Evolutionary conservation across 108 stramenopile genomes (phyloP).

Genomic region (Fistulifera pelliculosa): DNA sequence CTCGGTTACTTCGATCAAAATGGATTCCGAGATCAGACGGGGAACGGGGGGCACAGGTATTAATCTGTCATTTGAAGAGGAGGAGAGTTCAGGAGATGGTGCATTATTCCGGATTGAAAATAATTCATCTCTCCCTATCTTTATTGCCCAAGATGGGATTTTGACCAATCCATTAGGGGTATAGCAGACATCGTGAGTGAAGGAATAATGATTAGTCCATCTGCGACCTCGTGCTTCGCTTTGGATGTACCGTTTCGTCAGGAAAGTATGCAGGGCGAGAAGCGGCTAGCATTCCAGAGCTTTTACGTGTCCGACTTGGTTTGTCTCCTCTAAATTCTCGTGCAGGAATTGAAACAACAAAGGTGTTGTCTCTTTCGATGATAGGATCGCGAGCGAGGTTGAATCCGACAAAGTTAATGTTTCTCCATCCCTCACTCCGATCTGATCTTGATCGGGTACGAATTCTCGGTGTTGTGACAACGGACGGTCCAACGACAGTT

Average conservation of each 20-base stretch:
- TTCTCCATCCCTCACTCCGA: slow-evolving; percentile 16
- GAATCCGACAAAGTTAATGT: slow-evolving; percentile 44
- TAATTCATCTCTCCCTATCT: slow-evolving; percentile 53
- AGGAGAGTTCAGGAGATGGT: slow-evolving; percentile 42
- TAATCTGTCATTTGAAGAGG: slow-evolving; percentile 50
- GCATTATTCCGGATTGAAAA: slow-evolving; percentile 67
- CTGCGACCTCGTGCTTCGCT: slow-evolving; percentile 32
- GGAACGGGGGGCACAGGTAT: slow-evolving; percentile 59
- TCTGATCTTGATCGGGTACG: slow-evolving; percentile 27
- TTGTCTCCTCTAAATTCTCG: slow-evolving; percentile 47
- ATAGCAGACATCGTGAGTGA: slow-evolving; percentile 9
- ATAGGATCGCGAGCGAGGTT: slow-evolving; percentile 44
- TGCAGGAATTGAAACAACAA: slow-evolving; percentile 58
- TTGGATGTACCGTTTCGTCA: slow-evolving; percentile 66
- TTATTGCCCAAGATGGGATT: slow-evolving; percentile 57
- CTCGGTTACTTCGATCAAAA: slow-evolving; percentile 1
- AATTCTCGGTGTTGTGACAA: slow-evolving; percentile 42
- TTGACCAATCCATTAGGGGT: slow-evolving; percentile 34
- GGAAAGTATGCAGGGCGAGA: slow-evolving; percentile 51
- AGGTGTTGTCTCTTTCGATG: slow-evolving; percentile 38
- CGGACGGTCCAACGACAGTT: slow-evolving; percentile 65
- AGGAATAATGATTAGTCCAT: slow-evolving; percentile 38
- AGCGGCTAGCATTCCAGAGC: slow-evolving; percentile 42
- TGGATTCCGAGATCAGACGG: slow-evolving; percentile 38
- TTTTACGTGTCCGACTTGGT: slow-evolving; percentile 43